Conservation (phyloP, 768 basidiomycete species). For the Kwoniella bestiolae region DNA sequence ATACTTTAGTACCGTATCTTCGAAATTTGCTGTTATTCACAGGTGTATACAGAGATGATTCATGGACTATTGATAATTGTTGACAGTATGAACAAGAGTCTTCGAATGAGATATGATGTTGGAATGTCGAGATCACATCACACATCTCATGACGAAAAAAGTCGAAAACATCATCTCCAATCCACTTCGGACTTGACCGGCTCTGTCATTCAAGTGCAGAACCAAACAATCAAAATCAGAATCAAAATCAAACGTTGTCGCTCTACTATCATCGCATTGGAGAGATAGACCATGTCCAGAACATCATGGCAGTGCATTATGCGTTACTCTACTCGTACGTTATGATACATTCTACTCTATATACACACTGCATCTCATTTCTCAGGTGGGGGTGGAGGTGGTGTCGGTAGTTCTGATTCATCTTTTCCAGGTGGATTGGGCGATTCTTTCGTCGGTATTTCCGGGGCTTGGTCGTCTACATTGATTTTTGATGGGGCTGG, state of each 20-base stretch:
- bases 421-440: constrained; percentile 2
- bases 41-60: too few relatives aligned
- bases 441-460: not conserved
- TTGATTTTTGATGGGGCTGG: not conserved
- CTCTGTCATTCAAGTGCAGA: not conserved
- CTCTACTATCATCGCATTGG: too few relatives aligned
- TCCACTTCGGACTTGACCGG: not conserved
- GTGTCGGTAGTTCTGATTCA: not conserved
- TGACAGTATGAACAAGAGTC: too few relatives aligned
- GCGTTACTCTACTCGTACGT: not conserved
- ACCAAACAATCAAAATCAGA: too few relatives aligned
- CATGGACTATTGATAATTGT: too few relatives aligned
- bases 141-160: constrained; percentile 2
- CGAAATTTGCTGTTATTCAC: too few relatives aligned
- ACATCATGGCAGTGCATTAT: constrained; percentile 2
- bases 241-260: too few relatives aligned
- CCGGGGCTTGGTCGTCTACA: not conserved
- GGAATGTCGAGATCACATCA: constrained; percentile 3
- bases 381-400: not conserved
- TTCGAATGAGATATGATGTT: not conserved
- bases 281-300: not conserved
- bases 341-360: not conserved
- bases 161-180: not conserved
- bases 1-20: too few relatives aligned
- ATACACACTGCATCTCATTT: not conserved